These are phyloP conservation scores for Exophiala bonariae DNA, from an alignment of 2,329 filamentous ascomycete genomes.

Conservation along the genomic window DNA sequence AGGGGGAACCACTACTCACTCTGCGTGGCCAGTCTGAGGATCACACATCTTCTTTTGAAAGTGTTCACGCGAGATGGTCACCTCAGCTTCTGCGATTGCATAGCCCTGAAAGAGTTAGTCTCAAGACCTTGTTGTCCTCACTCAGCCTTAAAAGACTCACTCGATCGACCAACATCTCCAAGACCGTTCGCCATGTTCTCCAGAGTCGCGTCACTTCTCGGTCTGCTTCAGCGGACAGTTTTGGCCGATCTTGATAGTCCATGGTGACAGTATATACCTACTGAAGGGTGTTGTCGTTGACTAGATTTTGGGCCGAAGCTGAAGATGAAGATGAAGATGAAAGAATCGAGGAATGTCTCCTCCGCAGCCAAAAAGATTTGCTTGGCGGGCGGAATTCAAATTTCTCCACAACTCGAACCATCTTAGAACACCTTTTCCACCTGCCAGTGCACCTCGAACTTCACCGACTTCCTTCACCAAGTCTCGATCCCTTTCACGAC, in stretches of 20 bases:
- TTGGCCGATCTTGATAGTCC: slow-evolving; percentile 21
- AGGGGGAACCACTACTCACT: slow-evolving; percentile 23
- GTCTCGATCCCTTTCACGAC: no score
- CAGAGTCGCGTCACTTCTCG: slow-evolving; percentile 65
- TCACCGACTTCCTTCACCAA: no score
- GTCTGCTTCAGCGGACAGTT: slow-evolving; percentile 21
- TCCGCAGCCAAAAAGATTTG: slow-evolving; percentile 3
- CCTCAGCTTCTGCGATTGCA: slow-evolving; percentile 84
- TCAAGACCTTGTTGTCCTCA: neutral
- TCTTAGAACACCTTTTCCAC: no score
- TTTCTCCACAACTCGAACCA: no score
- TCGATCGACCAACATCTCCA: slow-evolving; percentile 91
- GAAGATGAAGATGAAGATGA: no score
- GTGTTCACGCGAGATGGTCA: slow-evolving; percentile 79
- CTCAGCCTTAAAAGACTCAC: slow-evolving; percentile 56
- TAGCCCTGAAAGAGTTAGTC: slow-evolving; percentile 68
- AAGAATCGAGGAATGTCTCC: neutral
- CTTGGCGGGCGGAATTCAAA: neutral
- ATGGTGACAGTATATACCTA: slow-evolving; percentile 1
- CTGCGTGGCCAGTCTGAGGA: slow-evolving; percentile 46
- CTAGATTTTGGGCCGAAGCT: neutral
- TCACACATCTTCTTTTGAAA: slow-evolving; percentile 74
- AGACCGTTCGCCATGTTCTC: slow-evolving; percentile 89
- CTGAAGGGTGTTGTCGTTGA: no score
- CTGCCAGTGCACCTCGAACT: no score